Evolutionary conservation across 176 grass and related monocot genomes (phyloP).

Genomic region (Tuctoria greenei): DNA sequence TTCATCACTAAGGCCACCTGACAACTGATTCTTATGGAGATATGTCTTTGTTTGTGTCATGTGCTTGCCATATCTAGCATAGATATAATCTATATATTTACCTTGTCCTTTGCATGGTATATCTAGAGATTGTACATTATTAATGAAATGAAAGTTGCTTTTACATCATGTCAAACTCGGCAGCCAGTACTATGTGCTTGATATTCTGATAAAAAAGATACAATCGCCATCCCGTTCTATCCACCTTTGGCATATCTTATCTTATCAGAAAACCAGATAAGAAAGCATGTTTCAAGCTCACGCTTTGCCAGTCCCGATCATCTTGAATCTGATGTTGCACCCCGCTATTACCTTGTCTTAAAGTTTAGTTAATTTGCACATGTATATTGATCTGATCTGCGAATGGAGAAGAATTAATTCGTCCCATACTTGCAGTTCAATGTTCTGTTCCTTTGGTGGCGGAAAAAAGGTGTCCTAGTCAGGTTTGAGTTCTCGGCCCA

Average conservation of each 20-base stretch:
- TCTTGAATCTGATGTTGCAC: constrained; percentile 33
- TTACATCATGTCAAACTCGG: background rate
- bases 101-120: too few relatives aligned
- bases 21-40: too few relatives aligned
- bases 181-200: background rate
- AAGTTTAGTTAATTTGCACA: constrained; percentile 30
- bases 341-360: background rate
- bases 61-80: too few relatives aligned
- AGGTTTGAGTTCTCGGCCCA: too few relatives aligned
- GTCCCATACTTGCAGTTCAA: too few relatives aligned
- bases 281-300: constrained; percentile 15
- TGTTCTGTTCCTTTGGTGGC: too few relatives aligned
- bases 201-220: constrained; percentile 23
- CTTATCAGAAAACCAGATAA: constrained; percentile 44
- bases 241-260: constrained; percentile 44
- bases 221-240: constrained; percentile 1
- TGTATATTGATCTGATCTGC: background rate
- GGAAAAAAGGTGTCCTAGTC: too few relatives aligned
- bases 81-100: too few relatives aligned
- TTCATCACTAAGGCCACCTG: too few relatives aligned
- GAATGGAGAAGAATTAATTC: background rate
- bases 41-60: too few relatives aligned
- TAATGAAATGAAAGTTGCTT: too few relatives aligned
- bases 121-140: too few relatives aligned
- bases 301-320: constrained; percentile 32